phyloP scores from a whole-genome alignment of 1,139 yeast species.

The Hansenula lynferdii region DNA sequence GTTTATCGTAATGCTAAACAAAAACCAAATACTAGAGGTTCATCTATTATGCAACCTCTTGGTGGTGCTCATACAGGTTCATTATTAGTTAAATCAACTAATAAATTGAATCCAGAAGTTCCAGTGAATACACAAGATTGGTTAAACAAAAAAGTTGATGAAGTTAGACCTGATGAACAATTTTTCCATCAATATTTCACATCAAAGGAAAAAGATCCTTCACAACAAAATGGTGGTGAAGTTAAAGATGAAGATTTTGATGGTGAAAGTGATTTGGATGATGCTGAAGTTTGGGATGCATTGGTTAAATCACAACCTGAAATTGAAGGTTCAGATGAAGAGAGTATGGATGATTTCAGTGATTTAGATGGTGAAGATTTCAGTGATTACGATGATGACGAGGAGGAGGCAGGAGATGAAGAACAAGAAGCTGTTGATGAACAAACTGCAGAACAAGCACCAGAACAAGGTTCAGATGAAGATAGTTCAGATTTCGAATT shows the following conservation, averaged over 20 bases:
- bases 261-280: conserved; percentile 55
- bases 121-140: conserved; percentile 87
- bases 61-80: conserved; percentile 81
- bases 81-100: conserved; percentile 66
- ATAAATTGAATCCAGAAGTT: conserved; percentile 33
- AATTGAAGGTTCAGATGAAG: conserved; percentile 56
- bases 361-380: conserved; percentile 40
- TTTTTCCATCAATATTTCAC: conserved; percentile 89
- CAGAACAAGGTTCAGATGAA: conserved; percentile 2
- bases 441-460: not conserved
- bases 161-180: conserved; percentile 80
- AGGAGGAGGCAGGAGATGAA: conserved; percentile 29
- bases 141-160: conserved; percentile 59
- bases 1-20: conserved; percentile 91
- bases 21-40: conserved; percentile 67
- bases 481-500: conserved; percentile 4
- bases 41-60: conserved; percentile 96
- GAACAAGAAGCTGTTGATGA: not conserved
- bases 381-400: conserved; percentile 27
- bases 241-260: conserved; percentile 31
- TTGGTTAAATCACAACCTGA: conserved; percentile 82
- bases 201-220: conserved; percentile 45
- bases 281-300: conserved; percentile 87
- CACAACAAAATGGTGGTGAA: conserved; percentile 30
- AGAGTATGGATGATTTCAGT: conserved; percentile 47